These are phyloP conservation scores for Colletotrichum shisoi DNA, from an alignment of 2,329 filamentous ascomycete genomes.

Conservation along the genomic window DNA sequence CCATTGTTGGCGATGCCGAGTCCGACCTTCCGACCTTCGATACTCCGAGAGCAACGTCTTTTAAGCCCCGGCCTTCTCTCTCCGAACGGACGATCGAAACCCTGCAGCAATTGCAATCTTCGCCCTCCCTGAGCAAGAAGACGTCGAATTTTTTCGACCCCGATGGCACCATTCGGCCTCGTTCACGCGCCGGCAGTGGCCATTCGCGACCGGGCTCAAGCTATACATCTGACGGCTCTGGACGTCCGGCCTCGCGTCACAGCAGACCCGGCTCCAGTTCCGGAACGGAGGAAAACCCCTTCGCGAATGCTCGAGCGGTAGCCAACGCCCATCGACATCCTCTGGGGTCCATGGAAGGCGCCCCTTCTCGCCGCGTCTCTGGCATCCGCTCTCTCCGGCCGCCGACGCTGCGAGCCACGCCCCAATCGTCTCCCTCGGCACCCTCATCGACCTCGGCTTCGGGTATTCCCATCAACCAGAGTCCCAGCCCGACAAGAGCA, in stretches of 20 bases:
- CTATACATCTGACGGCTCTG: constrained; percentile 69
- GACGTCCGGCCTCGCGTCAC: constrained; percentile 57
- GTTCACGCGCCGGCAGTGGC: constrained; percentile 56
- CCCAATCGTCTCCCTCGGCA: constrained; percentile 41
- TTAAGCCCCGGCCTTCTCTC: constrained; percentile 65
- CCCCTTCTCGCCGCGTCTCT: constrained; percentile 50
- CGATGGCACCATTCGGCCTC: constrained; percentile 66
- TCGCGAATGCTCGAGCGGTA: constrained; percentile 54
- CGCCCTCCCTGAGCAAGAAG: constrained; percentile 72
- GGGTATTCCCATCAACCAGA: constrained; percentile 47
- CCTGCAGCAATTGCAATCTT: constrained; percentile 77
- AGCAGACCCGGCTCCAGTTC: constrained; percentile 65
- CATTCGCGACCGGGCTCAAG: constrained; percentile 63
- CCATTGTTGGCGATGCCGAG: constrained; percentile 39
- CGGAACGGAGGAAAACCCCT: constrained; percentile 54
- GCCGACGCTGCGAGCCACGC: constrained; percentile 44
- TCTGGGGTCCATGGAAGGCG: constrained; percentile 54
- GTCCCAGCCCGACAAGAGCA: constrained; percentile 53
- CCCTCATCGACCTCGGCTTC: constrained; percentile 48
- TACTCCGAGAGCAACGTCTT: constrained; percentile 35
- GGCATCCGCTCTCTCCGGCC: constrained; percentile 50
- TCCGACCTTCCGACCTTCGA: constrained; percentile 30
- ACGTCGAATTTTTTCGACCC: constrained; percentile 76
- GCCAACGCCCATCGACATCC: constrained; percentile 56
- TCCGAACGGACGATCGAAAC: constrained; percentile 88